A percentile compares a stretch with the other conserved stretches of the same genome.
These are phyloP conservation scores for Thraustochytrium sp. DNA, from an alignment of 352 stramenopile species.

Conservation along the genomic window DNA sequence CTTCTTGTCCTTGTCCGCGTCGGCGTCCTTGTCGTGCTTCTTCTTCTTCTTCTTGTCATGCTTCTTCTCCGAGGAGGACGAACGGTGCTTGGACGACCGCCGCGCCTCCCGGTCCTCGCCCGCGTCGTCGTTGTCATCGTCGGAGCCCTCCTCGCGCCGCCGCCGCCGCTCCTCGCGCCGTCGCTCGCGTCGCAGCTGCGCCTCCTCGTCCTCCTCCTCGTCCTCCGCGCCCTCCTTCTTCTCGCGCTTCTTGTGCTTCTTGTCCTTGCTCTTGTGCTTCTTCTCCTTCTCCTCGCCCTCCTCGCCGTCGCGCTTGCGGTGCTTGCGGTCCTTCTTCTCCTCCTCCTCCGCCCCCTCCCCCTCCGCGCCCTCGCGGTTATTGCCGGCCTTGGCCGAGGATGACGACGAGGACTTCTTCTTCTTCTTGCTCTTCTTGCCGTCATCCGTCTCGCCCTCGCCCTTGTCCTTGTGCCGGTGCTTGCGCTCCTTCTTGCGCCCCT, in stretches of 20 bases:
- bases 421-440: not conserved
- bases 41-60: conserved; percentile 32
- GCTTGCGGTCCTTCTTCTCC: not conserved
- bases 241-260: not conserved
- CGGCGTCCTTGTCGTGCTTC: not conserved
- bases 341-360: not conserved
- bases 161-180: not conserved
- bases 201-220: not conserved
- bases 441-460: too few relatives aligned
- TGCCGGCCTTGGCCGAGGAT: not conserved
- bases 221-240: not conserved
- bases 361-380: not conserved
- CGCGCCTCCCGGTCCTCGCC: not conserved
- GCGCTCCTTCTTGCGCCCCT: not conserved
- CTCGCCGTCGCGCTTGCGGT: not conserved
- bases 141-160: not conserved
- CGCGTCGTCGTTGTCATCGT: not conserved
- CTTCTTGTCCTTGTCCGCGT: conserved; percentile 11
- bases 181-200: not conserved
- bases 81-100: not conserved
- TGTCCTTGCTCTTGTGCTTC: not conserved
- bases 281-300: not conserved
- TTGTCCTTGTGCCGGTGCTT: too few relatives aligned
- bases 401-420: not conserved
- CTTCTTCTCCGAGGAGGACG: not conserved